Percentiles rank a stretch among this genome's conserved stretches.
Evolutionary conservation across 148 eudicot species (phyloP).

Genomic region (Rhododendron griersonianum): DNA sequence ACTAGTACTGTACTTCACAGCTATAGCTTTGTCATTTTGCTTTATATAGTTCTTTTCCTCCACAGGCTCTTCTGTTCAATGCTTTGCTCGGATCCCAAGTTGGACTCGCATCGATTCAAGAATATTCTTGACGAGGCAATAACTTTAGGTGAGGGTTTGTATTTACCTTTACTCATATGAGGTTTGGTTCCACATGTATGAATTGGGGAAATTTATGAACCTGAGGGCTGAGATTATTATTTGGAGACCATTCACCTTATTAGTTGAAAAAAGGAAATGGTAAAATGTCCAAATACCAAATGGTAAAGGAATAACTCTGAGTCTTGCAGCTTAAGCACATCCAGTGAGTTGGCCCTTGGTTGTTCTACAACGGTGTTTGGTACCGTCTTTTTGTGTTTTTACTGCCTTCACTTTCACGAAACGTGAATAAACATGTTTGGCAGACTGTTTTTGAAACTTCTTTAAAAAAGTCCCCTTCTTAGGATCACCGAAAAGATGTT

Average conservation of each 20-base stretch:
- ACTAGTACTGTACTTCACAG: neutral
- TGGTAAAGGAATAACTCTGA: neutral
- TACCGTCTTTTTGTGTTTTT: neutral
- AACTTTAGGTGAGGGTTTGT: slow-evolving; percentile 50
- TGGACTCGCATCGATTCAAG: slow-evolving; percentile 94
- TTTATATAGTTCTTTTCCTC: slow-evolving; percentile 3
- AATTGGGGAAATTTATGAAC: neutral
- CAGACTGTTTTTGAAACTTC: neutral
- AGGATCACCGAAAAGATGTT: neutral
- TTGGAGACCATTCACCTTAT: neutral
- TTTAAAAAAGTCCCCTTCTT: neutral
- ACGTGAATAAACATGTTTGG: neutral
- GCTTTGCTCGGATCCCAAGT: slow-evolving; percentile 84
- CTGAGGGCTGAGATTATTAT: no score
- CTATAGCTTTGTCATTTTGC: neutral
- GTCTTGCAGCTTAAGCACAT: neutral
- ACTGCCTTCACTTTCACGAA: neutral
- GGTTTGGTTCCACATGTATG: neutral
- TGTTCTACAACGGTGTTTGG: neutral
- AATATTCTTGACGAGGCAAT: slow-evolving; percentile 91
- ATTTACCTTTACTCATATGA: neutral
- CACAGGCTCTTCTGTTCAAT: slow-evolving; percentile 85
- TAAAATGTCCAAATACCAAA: neutral
- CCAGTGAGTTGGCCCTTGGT: neutral
- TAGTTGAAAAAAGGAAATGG: neutral